These are phyloP conservation scores for Sergeia podlipaevii DNA, from an alignment of 208 protist genomes.

Conservation along the genomic window DNA sequence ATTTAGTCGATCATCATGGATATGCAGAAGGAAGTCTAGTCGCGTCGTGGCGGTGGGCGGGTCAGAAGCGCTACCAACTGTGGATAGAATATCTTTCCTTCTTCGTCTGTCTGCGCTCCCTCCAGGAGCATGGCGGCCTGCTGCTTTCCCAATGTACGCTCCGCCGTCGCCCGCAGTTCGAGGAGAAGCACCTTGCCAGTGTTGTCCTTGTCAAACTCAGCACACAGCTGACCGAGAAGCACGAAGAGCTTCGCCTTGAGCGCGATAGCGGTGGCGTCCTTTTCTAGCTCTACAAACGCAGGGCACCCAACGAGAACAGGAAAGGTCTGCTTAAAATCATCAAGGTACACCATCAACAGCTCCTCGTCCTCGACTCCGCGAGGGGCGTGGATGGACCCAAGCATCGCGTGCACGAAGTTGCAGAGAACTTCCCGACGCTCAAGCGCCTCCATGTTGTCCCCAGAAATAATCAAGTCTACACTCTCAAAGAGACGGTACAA, in stretches of 20 bases:
- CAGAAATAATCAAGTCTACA: constrained; percentile 31
- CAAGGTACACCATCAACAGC: constrained; percentile 59
- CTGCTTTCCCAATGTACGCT: constrained; percentile 55
- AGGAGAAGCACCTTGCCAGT: constrained; percentile 54
- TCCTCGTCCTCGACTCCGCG: constrained; percentile 51
- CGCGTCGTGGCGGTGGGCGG: constrained; percentile 20
- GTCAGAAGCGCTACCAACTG: constrained; percentile 71
- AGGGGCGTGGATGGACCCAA: constrained; percentile 37
- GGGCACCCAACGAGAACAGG: constrained; percentile 31
- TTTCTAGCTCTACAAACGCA: constrained; percentile 45
- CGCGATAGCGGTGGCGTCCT: constrained; percentile 33
- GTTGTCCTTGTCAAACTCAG: constrained; percentile 56
- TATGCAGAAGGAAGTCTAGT: too few relatives aligned
- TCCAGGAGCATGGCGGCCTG: constrained; percentile 52
- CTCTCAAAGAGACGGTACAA: constrained; percentile 75
- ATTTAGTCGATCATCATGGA: background rate
- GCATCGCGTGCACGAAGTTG: constrained; percentile 46
- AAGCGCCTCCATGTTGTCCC: constrained; percentile 16
- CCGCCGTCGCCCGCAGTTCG: constrained; percentile 48
- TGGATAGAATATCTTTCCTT: constrained; percentile 72
- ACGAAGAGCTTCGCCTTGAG: constrained; percentile 58
- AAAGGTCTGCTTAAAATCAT: constrained; percentile 60
- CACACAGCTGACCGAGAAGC: constrained; percentile 58
- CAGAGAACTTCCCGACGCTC: constrained; percentile 26
- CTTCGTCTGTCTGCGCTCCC: constrained; percentile 49